Percentiles rank a stretch among this genome's conserved stretches.
These are phyloP conservation scores for Solanum chiquidenum DNA, from an alignment of 257 asterid species.

Conservation along the genomic window DNA sequence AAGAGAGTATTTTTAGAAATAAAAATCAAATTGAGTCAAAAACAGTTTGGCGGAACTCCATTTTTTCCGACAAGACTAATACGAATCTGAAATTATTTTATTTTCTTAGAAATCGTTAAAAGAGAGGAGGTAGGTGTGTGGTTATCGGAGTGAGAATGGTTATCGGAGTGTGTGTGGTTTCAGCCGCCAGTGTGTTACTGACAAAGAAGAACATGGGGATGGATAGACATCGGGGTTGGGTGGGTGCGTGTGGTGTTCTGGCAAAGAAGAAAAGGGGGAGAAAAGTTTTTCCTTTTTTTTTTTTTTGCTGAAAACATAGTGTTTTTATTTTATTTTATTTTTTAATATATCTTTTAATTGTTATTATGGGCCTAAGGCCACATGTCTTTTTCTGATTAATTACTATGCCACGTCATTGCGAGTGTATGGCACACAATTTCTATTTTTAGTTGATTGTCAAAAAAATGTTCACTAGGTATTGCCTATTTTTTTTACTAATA, in stretches of 20 bases:
- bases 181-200: neutral
- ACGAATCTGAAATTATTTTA: neutral
- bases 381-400: neutral
- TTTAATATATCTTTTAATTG: neutral
- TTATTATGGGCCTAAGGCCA: neutral
- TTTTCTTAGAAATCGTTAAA: neutral
- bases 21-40: neutral
- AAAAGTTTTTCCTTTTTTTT: no score
- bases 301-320: neutral
- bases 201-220: no score
- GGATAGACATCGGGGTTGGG: no score
- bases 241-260: no score
- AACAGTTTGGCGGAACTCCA: neutral
- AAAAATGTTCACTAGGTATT: neutral
- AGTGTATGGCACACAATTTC: neutral
- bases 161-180: neutral
- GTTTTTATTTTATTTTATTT: no score
- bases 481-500: neutral
- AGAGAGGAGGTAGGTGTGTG: neutral
- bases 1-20: neutral
- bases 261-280: no score
- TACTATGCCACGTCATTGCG: neutral
- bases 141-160: no score
- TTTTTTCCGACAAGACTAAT: no score
- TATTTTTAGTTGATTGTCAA: neutral